phyloP scores from a whole-genome alignment of 2,329 filamentous ascomycete species.

The Apiospora marii region DNA sequence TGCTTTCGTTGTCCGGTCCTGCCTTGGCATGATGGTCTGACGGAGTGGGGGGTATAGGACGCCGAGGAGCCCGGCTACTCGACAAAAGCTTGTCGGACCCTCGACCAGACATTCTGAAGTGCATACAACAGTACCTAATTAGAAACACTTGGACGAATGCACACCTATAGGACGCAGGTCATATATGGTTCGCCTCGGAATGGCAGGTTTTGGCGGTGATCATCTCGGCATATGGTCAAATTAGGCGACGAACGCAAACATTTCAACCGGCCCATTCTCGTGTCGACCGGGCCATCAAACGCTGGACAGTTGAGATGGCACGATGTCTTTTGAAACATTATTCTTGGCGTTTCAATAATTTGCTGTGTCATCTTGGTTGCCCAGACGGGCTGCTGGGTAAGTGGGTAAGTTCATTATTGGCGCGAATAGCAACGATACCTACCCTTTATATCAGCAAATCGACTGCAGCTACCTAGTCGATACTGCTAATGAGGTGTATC shows the following conservation, averaged over 20 bases:
- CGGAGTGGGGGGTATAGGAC: background rate
- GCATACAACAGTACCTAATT: background rate
- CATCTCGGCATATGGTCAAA: background rate
- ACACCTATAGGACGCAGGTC: background rate
- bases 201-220: background rate
- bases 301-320: background rate
- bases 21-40: background rate
- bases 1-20: background rate
- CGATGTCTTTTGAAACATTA: background rate
- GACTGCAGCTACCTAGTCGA: too few species aligned
- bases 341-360: background rate
- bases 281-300: background rate
- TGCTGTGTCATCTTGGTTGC: background rate
- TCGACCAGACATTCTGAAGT: background rate
- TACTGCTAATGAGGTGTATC: too few species aligned
- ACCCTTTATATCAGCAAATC: background rate
- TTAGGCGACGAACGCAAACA: background rate
- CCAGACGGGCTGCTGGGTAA: background rate
- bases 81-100: background rate
- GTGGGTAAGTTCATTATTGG: background rate
- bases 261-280: background rate
- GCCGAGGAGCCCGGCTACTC: constrained; percentile 10
- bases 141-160: too few species aligned
- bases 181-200: background rate
- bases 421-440: background rate